phyloP scores from a whole-genome alignment of 2,329 filamentous ascomycete genomes.

The Colletotrichum karsti region DNA sequence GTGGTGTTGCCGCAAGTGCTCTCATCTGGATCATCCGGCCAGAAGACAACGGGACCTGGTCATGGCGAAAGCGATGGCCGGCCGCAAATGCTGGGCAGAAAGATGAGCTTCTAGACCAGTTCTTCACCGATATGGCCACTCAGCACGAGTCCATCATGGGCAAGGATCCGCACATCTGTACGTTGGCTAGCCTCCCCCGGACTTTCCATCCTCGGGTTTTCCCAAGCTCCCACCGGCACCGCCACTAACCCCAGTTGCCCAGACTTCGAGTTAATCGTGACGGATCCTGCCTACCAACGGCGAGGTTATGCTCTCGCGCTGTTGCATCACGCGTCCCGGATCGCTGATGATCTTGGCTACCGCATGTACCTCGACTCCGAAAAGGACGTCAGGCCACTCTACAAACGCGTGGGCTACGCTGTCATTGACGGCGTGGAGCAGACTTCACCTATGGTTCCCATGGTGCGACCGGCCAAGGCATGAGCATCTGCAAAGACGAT shows the following conservation, averaged over 20 bases:
- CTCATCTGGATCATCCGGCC: slow-evolving; percentile 24
- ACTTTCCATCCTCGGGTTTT: too few species aligned
- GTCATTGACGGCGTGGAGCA: background rate
- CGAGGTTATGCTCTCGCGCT: slow-evolving; percentile 28
- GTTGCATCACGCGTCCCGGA: background rate
- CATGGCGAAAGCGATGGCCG: slow-evolving; percentile 25
- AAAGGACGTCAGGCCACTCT: slow-evolving; percentile 21
- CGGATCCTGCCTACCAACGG: slow-evolving; percentile 26
- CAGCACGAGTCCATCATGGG: slow-evolving; percentile 30
- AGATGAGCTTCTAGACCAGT: slow-evolving; percentile 20
- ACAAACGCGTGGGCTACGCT: slow-evolving; percentile 26
- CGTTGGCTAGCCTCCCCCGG: background rate
- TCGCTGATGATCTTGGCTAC: slow-evolving; percentile 26
- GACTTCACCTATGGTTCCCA: slow-evolving; percentile 27
- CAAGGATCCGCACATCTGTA: slow-evolving; percentile 29
- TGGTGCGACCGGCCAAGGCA: slow-evolving; percentile 26
- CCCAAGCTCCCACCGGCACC: background rate
- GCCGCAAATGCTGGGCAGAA: slow-evolving; percentile 18
- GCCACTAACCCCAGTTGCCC: background rate
- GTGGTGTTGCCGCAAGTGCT: background rate
- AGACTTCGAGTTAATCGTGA: slow-evolving; percentile 31
- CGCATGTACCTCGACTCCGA: slow-evolving; percentile 31
- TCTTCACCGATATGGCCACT: slow-evolving; percentile 28
- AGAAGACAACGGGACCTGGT: slow-evolving; percentile 20
- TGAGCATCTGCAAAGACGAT: background rate